Conservation (phyloP, 768 basidiomycete species). For the Pulveroboletus sp. region DNA sequence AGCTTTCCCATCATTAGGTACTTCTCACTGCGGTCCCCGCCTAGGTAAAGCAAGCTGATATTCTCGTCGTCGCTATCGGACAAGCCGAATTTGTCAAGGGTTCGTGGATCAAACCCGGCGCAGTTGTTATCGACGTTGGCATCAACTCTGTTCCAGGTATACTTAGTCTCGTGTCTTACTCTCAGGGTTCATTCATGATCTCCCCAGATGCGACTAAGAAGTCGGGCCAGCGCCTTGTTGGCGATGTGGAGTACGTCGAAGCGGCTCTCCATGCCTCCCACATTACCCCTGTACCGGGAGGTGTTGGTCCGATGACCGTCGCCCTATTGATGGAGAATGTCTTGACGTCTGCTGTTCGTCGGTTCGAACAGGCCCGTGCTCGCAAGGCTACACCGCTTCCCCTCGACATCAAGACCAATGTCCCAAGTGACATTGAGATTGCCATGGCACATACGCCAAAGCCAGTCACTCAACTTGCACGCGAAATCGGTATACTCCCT, state of each 20-base stretch:
- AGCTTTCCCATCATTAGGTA: conserved; percentile 5
- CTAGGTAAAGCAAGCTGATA: conserved; percentile 82
- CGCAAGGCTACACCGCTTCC: conserved; percentile 75
- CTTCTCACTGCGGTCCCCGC: not conserved
- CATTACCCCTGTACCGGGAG: conserved; percentile 98
- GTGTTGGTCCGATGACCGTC: conserved; percentile 99
- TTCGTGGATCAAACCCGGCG: conserved; percentile 92
- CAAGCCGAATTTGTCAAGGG: conserved; percentile 87
- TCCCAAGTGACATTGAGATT: conserved; percentile 96
- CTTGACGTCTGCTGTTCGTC: conserved; percentile 73
- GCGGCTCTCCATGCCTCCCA: conserved; percentile 76
- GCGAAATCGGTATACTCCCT: conserved; percentile 80
- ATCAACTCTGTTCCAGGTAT: conserved; percentile 92
- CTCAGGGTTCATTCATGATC: not conserved
- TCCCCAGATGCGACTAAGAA: conserved; percentile 79
- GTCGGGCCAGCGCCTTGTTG: conserved; percentile 91
- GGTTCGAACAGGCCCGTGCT: conserved; percentile 63
- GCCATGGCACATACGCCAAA: conserved; percentile 94
- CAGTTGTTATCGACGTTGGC: conserved; percentile 95
- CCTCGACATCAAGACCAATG: conserved; percentile 75
- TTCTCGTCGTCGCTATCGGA: conserved; percentile 96
- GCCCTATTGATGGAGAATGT: conserved; percentile 98
- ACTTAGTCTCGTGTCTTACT: conserved; percentile 6
- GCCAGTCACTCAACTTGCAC: conserved; percentile 74
- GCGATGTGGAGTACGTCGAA: conserved; percentile 85